Conservation (phyloP, 1,284 basidiomycete species). For the Puccinia novopanici region DNA sequence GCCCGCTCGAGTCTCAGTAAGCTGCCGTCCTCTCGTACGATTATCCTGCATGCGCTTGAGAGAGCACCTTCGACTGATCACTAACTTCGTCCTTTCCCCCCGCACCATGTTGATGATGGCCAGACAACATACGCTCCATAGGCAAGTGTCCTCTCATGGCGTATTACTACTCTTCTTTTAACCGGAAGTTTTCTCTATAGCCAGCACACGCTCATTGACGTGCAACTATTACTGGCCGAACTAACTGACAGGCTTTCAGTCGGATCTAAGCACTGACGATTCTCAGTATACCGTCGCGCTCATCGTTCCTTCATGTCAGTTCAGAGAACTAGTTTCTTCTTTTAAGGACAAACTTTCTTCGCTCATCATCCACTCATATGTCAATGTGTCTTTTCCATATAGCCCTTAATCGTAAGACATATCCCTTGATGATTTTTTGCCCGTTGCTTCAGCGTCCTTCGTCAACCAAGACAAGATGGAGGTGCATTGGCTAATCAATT, state of each 20-base stretch:
- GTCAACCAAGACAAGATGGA: no score
- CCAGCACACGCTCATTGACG: no score
- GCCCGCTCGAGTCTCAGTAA: background rate
- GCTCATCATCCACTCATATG: no score
- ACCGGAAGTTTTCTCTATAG: no score
- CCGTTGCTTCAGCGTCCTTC: no score
- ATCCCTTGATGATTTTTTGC: no score
- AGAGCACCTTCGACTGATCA: slow-evolving; percentile 2
- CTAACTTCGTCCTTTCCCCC: background rate
- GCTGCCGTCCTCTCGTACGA: background rate
- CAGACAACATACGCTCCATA: slow-evolving; percentile 6
- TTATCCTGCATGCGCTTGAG: no score
- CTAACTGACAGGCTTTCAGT: background rate
- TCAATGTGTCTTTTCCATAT: background rate
- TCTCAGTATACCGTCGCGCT: background rate
- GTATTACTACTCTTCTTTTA: background rate
- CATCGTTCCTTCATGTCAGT: background rate
- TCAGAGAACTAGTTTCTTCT: no score
- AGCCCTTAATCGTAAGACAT: background rate
- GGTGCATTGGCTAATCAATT: no score
- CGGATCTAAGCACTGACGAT: background rate
- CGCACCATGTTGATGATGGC: no score
- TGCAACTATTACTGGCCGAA: no score
- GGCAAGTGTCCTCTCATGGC: background rate
- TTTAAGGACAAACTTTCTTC: no score